phyloP scores from a whole-genome alignment of 441 rosid genomes.

The Jatropha multifida region DNA sequence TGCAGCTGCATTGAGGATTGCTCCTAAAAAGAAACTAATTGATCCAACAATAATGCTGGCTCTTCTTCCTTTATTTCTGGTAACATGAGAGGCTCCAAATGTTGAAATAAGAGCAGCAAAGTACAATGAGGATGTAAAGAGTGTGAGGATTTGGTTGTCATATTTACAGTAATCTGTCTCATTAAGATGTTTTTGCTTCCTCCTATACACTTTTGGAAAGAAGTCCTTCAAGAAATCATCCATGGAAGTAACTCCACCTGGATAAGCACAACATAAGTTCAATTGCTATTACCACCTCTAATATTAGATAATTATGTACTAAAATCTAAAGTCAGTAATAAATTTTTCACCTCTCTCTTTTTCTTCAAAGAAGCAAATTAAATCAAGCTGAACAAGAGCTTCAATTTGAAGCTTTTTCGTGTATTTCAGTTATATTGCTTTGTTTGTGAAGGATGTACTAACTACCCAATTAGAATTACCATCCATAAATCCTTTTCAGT shows the following conservation, averaged over 20 bases:
- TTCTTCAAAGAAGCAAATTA: background rate
- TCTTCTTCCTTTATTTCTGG: conserved; percentile 61
- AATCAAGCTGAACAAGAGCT: background rate
- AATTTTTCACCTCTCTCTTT: background rate
- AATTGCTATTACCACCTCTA: background rate
- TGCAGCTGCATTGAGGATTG: conserved; percentile 66
- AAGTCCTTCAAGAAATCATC: conserved; percentile 85
- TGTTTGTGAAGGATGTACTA: background rate
- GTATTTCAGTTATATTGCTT: background rate
- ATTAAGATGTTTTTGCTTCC: conserved; percentile 66
- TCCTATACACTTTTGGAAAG: conserved; percentile 66
- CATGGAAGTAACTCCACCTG: conserved; percentile 98
- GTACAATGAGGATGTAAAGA: conserved; percentile 83
- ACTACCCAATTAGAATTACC: too few relatives aligned
- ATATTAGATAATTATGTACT: too few relatives aligned
- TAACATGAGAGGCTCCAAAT: conserved; percentile 71
- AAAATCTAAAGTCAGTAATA: too few relatives aligned
- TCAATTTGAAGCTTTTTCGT: background rate
- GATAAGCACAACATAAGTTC: background rate
- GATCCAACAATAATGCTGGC: conserved; percentile 76
- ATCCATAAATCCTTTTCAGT: too few relatives aligned
- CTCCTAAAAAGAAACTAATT: conserved; percentile 75
- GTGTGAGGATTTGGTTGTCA: conserved; percentile 74
- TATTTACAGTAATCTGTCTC: conserved; percentile 94
- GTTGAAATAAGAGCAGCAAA: conserved; percentile 81